Base-by-base conservation (phyloP, 2,329 filamentous ascomycete genomes). In the Simplicillium sp. region DNA sequence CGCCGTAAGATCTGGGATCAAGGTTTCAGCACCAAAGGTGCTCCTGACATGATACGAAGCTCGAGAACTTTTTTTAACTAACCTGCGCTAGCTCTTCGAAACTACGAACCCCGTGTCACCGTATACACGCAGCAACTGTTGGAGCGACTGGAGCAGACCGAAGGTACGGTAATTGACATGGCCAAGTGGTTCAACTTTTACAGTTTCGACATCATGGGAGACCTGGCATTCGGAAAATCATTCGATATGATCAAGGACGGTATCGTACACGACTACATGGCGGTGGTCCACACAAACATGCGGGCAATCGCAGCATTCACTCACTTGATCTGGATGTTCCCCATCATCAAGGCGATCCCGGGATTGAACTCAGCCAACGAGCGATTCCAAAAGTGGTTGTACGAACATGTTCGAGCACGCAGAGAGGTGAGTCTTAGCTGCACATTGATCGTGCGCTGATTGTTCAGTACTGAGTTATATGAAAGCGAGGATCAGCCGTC, bases 201-300 rank as follows among this genome's bases (percentile, higher is more conserved):
- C 38, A 54, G 54, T 16, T 64, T 64, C 32, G 63, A 65, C 15
- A 53, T 65, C 5, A 65, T 67, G 64, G 63, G 60, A 2, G 59
- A 66, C 37, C 48, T 67, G 31, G 62, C 58, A 4, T 66, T 66
- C 35, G 60, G 57, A 1, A 51, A 55, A 25, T 49, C 52, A 5
- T 66, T 63, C 36, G 47, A 56, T 9, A 60, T 61, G 60, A 48
- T 66, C 12, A 44, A 41, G 18, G 44, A 48, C 1, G 55, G 53
- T 3, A 40, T 52, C 9, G 50, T 52, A 31, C 50, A 54, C 35
- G 50, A 50, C 39, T 57, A 47, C 18, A 55, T 57, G 48, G 48
- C 43, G 7, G 46, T 49, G 1, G 35, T 51, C 3, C 54, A 54
- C 18, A 40, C 43, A 5, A 49, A 48, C 6, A 54, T 54, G 55